Conservation (phyloP, 1,139 yeast species). For the Protomyces inouyei region DNA sequence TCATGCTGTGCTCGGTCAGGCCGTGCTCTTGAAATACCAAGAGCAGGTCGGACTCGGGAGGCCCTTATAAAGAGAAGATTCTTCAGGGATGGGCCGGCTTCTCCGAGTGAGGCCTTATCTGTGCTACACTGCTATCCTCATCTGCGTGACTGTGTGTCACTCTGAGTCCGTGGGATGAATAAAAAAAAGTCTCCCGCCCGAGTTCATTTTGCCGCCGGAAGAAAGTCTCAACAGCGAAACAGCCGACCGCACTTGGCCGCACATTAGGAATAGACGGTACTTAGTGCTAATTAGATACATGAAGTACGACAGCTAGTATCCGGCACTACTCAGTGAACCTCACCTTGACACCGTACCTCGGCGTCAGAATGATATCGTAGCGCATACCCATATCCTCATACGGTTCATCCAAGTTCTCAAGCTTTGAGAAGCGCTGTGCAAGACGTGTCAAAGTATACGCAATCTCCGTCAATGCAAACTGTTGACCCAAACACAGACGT, state of each 20-base stretch:
- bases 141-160: no score
- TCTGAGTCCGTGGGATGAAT: no score
- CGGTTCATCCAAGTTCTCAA: constrained; percentile 16
- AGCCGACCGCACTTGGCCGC: no score
- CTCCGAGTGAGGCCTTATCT: background rate
- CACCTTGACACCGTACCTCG: constrained; percentile 13
- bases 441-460: constrained; percentile 16
- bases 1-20: background rate
- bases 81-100: background rate
- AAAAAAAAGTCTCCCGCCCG: no score
- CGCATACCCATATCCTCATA: constrained; percentile 9
- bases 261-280: no score
- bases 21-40: background rate
- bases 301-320: no score
- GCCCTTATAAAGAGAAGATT: background rate
- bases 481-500: constrained; percentile 57
- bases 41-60: background rate
- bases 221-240: no score
- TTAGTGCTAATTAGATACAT: no score
- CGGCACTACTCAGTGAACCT: background rate
- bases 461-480: constrained; percentile 43
- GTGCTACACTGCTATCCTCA: no score
- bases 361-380: constrained; percentile 19
- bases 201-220: no score
- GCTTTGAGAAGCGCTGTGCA: constrained; percentile 6